phyloP scores from a whole-genome alignment of 2,329 filamentous ascomycete genomes.

The Colletotrichum theobromicola region DNA sequence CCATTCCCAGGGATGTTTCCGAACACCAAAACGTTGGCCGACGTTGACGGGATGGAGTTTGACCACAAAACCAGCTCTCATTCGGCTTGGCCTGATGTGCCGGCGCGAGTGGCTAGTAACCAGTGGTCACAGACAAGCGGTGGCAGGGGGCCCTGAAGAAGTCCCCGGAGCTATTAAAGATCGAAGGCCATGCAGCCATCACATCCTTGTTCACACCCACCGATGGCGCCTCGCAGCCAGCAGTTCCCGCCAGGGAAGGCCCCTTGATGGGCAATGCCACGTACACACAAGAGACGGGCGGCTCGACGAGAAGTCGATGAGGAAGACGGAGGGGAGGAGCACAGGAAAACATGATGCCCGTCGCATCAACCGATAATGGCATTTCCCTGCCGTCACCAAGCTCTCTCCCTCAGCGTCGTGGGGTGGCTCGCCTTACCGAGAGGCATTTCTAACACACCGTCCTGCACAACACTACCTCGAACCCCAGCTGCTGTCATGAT shows the following conservation, averaged over 20 bases:
- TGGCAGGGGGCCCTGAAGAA: conserved; percentile 24
- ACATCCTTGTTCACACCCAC: conserved; percentile 21
- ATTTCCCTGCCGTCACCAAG: background rate
- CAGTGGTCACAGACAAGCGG: conserved; percentile 18
- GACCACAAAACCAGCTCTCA: conserved; percentile 18
- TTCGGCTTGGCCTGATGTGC: conserved; percentile 20
- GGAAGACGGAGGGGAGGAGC: background rate
- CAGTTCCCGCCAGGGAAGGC: conserved; percentile 20
- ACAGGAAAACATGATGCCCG: background rate
- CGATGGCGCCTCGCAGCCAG: conserved; percentile 17
- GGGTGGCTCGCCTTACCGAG: background rate
- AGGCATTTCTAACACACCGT: background rate
- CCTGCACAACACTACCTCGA: background rate
- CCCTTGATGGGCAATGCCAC: conserved; percentile 22
- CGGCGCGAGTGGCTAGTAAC: conserved; percentile 10
- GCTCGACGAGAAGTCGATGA: background rate
- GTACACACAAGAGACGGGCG: conserved; percentile 20
- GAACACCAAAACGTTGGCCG: conserved; percentile 15
- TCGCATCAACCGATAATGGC: background rate
- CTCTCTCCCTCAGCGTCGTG: background rate
- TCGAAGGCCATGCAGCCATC: conserved; percentile 24
- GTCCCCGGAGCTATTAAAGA: conserved; percentile 25
- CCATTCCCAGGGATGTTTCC: conserved; percentile 17
- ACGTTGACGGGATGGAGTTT: conserved; percentile 19
- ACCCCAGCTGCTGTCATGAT: conserved; percentile 10